Evolutionary conservation across 441 rosid species (phyloP), one percentile per base, ranked within the genome.

Genomic region (Breynia disticha): DNA sequence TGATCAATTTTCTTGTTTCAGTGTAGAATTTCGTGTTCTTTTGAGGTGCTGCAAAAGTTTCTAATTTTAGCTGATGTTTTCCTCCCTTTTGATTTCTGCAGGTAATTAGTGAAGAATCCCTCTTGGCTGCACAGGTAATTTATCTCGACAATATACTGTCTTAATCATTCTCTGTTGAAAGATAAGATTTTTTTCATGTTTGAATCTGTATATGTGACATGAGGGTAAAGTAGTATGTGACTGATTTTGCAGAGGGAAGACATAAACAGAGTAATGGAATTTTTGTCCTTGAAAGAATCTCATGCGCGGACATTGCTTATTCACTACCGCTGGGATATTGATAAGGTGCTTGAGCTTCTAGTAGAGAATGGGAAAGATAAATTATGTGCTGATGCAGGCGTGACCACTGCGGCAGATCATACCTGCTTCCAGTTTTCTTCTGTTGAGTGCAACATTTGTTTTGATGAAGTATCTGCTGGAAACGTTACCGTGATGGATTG

Each of bases 31-130:
- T 44, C 24, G 17, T n/a, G n/a, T 57, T 20, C 0, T 11, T 19
- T 16, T 47, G 1, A 8, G 20, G 49, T 57, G 9, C 12, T 16
- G 45, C 15, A 42, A 16, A 37, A 39, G 4, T 44, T 11, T 21
- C 19, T 7, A 6, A 17, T 19, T 48, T 46, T 28, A 15, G 14
- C 16, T 51, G 50, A 50, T 35, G 35, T 42, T 52, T 17, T 1
- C 1, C 35, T n/a, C 35, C 32, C 35, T 28, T 28, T 38, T 45
- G n/a, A 7, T n/a, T 42, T 70, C 63, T 70, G 68, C 68, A 86
- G 95, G 77, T 86, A 13, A 81, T 86, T 53, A 79, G 80, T 8
- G 75, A 69, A 68, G 86, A 81, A 46, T 83, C 95, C 1, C 79
- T 86, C 46, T 46, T 79, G 71, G 70, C 73, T 32, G 82, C 78